Base-by-base conservation (phyloP, 1,284 basidiomycete genomes). In the Schizophyllum amplum region DNA sequence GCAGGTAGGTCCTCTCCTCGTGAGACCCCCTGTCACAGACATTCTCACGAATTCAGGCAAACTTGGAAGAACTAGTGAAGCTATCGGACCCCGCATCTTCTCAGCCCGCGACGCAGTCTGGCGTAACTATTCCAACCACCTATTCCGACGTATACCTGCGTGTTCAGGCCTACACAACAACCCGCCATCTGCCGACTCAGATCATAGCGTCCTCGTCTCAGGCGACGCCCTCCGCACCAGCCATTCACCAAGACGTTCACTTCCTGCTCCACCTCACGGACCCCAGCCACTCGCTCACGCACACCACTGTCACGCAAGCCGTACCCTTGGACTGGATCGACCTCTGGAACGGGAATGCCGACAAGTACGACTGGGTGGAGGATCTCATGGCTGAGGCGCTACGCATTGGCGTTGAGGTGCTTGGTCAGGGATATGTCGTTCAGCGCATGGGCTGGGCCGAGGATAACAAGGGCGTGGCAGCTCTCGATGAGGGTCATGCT, bases 351-450 rank as follows among this genome's bases (percentile, higher is more conserved):
- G 33, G 33, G 3, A 9, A 42, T 17, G 33, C 33, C 2, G 94
- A 96, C 68, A 83, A 89, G 60, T 90, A 92, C 67, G 92, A 95
- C 54, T 98, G 95, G 95, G 93, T 97, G 4, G 95, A 98, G 71
- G 93, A 97, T 68, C 72, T 89, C 23, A 82, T 96, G 58, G 94
- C 94, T 1, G 94, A 96, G 65, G 80, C 85, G 0, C 73, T 98
- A 59, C 76, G 90, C 58, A 77, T 92, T 4, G 88, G 87, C 5
- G 82, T 94, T 22, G 93, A 95, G 71, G 83, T 92, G 21, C 72
- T 94, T 58, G 92, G 92, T 0, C 93, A 96, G 69, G 91, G 95
- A 63, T 93, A 93, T 68, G 76, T 93, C 20, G 88, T 84, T 24
- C 77, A 82, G 47, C 74, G 90, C 57, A 93, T 93, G 90, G 84